These are phyloP conservation scores for Senecio squalidus DNA, from an alignment of 140 eudicot species.

Conservation along the genomic window DNA sequence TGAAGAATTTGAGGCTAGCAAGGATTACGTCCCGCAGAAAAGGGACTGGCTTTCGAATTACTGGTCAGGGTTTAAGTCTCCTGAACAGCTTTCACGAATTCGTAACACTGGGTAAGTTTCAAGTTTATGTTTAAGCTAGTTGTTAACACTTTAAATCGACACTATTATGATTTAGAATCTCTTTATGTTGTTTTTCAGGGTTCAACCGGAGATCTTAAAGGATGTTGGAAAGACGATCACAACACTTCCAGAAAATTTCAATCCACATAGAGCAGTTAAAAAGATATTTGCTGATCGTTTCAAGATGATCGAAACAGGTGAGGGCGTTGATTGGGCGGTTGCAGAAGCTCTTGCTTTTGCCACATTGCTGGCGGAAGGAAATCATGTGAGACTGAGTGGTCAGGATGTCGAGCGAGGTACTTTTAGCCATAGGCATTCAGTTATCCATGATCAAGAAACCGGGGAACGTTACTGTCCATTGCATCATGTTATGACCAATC, in stretches of 20 bases:
- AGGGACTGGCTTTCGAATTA: conserved; percentile 98
- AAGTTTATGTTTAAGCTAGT: no score
- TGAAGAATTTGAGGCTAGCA: conserved; percentile 87
- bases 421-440: conserved; percentile 90
- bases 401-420: conserved; percentile 99
- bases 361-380: conserved; percentile 86
- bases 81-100: conserved; percentile 88
- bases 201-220: conserved; percentile 83
- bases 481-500: conserved; percentile 66
- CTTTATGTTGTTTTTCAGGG: conserved; percentile 56
- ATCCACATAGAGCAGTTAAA: conserved; percentile 89
- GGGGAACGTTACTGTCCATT: conserved; percentile 85
- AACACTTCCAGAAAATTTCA: conserved; percentile 67
- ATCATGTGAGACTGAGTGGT: conserved; percentile 93
- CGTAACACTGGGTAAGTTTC: conserved; percentile 92
- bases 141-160: no score
- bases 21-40: conserved; percentile 67
- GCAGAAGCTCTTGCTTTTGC: conserved; percentile 99
- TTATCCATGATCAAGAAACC: conserved; percentile 89
- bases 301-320: conserved; percentile 94
- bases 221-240: conserved; percentile 77
- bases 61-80: conserved; percentile 88
- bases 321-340: conserved; percentile 94
- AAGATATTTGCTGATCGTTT: conserved; percentile 76
- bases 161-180: no score